Base-by-base conservation (phyloP, 768 basidiomycete genomes). In the Agrocybe praecox region DNA sequence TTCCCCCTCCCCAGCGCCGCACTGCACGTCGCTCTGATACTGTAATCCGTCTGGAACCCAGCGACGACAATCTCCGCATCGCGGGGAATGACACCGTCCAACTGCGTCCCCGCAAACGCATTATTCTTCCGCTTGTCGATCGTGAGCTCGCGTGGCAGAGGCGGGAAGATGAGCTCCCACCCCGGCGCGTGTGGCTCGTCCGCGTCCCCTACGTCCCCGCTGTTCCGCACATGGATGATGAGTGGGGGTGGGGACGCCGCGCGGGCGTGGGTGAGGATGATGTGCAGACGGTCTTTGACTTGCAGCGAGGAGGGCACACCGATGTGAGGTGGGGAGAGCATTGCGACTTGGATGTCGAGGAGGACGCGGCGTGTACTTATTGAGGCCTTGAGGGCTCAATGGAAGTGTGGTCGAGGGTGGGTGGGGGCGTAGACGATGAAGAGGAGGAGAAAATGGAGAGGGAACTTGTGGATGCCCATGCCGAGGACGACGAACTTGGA, bases 41-140 rank as follows among this genome's bases (percentile, higher is more conserved):
- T 82, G 57, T 83, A 87, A 70, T 89, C 87, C 62, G 84, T 86
- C 69, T 86, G 85, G 67, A 87, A 79, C 15, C 88, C 88, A 17
- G 81, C 82, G 49, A 89, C 77, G 49, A 89, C 77, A 49, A 89
- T 76, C 74, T 88, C 83, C 15, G 86, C 86, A 26, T 82, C 77
- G 2, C 65, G 52, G 0, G 79, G 75, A 33, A 90, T 72, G 43
- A 85, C 64, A 2, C 79, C 74, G 8, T 70, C 78, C 3, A 90
- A 74, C 11, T 51, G 58, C 18, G 87, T 89, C 11, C 84, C 84
- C 0, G 80, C 76, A 60, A 89, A 90, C 23, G 87, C 86, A 61
- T 89, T 88, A 72, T 85, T 88, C 72, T 86, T 86, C 48, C 73
- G 72, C 72, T 89, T 89, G 72, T 89, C 87, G 46, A 89, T 62